Conservation (phyloP, 495 filamentous ascomycete species). For the Penicillium steckii region DNA sequence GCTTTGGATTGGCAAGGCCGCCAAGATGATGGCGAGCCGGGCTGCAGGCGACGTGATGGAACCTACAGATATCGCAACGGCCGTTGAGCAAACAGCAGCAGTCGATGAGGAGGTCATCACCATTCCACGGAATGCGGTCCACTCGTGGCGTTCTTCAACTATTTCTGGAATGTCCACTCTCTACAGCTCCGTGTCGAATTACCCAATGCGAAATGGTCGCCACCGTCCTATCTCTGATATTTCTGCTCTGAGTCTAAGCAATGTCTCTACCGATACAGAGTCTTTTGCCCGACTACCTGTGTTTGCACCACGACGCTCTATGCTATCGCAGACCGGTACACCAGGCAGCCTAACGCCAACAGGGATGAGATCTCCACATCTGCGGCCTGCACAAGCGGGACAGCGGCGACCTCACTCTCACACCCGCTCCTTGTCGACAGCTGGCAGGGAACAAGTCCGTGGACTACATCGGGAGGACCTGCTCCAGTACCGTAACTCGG, state of each 20-base stretch:
- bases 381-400: slow-evolving; percentile 11
- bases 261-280: slow-evolving; percentile 33
- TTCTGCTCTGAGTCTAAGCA: slow-evolving; percentile 33
- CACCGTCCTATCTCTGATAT: slow-evolving; percentile 28
- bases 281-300: slow-evolving; percentile 35
- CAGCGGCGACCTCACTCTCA: slow-evolving; percentile 22
- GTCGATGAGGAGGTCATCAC: slow-evolving; percentile 44
- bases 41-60: slow-evolving; percentile 26
- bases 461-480: slow-evolving; percentile 39
- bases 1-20: slow-evolving; percentile 61
- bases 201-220: slow-evolving; percentile 19
- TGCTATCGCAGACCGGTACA: slow-evolving; percentile 11
- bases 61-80: slow-evolving; percentile 26
- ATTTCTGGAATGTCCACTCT: slow-evolving; percentile 36
- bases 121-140: slow-evolving; percentile 35
- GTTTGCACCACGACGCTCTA: slow-evolving; percentile 35
- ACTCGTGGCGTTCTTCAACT: slow-evolving; percentile 42
- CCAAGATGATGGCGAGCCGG: slow-evolving; percentile 38
- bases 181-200: slow-evolving; percentile 31
- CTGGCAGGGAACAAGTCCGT: slow-evolving; percentile 35
- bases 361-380: slow-evolving; percentile 8
- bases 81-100: slow-evolving; percentile 26
- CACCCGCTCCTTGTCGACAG: slow-evolving; percentile 29
- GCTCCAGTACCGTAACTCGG: slow-evolving; percentile 41
- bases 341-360: slow-evolving; percentile 18